A percentile compares a stretch with the other conserved stretches of the same genome.
phyloP scores from a whole-genome alignment of 805 yeast species.

The Pichia heedii region DNA sequence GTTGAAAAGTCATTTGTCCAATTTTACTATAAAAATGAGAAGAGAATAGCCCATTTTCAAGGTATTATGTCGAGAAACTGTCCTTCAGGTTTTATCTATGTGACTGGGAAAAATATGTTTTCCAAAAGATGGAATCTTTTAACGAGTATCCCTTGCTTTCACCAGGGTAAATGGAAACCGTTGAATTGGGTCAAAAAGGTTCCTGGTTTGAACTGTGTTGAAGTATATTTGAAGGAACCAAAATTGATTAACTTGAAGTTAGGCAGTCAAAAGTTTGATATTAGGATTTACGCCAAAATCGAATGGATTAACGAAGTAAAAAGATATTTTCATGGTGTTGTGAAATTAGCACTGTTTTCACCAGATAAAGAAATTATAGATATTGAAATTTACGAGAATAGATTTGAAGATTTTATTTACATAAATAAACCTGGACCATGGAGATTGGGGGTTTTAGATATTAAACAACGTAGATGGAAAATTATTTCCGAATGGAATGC shows the following conservation, averaged over 20 bases:
- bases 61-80: slow-evolving; percentile 69
- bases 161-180: slow-evolving; percentile 53
- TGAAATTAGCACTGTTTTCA: slow-evolving; percentile 56
- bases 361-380: slow-evolving; percentile 76
- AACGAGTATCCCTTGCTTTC: slow-evolving; percentile 66
- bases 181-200: slow-evolving; percentile 50
- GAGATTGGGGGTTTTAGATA: slow-evolving; percentile 75
- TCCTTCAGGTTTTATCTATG: slow-evolving; percentile 54
- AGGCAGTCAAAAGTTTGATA: slow-evolving; percentile 5
- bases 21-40: slow-evolving; percentile 56
- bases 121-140: slow-evolving; percentile 54
- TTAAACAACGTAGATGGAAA: slow-evolving; percentile 72
- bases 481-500: slow-evolving; percentile 82
- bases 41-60: slow-evolving; percentile 67
- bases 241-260: slow-evolving; percentile 56
- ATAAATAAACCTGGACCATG: slow-evolving; percentile 72
- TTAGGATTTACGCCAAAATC: not conserved
- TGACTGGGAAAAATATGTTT: slow-evolving; percentile 7
- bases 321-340: slow-evolving; percentile 31
- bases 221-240: slow-evolving; percentile 77
- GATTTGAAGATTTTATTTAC: slow-evolving; percentile 48
- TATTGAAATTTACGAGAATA: slow-evolving; percentile 41
- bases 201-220: slow-evolving; percentile 25
- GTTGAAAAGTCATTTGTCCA: slow-evolving; percentile 61
- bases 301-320: slow-evolving; percentile 1